phyloP scores from a whole-genome alignment of 202 grass and related monocot species.

The Sporobolus alterniflorus region DNA sequence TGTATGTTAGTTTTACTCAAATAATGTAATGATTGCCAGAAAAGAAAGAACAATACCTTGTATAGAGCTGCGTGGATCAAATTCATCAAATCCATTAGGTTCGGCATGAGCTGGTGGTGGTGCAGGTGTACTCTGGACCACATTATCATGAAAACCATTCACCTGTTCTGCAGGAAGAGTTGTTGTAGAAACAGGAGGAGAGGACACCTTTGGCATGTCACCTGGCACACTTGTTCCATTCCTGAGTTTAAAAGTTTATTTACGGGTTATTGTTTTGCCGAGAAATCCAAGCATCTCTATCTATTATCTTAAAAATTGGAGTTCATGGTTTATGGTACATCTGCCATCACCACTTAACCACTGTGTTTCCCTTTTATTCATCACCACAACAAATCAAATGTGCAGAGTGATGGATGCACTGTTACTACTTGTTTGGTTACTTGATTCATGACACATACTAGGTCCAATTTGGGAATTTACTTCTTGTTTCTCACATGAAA shows the following conservation, averaged over 20 bases:
- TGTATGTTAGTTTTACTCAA: neutral
- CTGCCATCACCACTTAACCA: neutral
- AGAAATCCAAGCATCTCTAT: slow-evolving; percentile 9
- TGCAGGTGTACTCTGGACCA: slow-evolving; percentile 30
- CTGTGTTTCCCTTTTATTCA: neutral
- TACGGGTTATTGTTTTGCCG: slow-evolving; percentile 10
- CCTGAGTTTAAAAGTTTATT: slow-evolving; percentile 55
- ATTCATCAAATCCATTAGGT: slow-evolving; percentile 89
- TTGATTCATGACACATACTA: neutral
- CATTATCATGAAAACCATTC: slow-evolving; percentile 40
- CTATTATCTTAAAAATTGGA: neutral
- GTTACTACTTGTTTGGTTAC: neutral
- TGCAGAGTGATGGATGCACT: neutral
- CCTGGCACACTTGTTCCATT: slow-evolving; percentile 63
- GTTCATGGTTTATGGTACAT: neutral
- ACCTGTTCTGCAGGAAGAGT: slow-evolving; percentile 22
- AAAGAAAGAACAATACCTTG: slow-evolving; percentile 58
- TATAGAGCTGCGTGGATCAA: slow-evolving; percentile 86
- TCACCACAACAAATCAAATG: neutral
- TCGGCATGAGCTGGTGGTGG: slow-evolving; percentile 35
- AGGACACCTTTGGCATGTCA: slow-evolving; percentile 41
- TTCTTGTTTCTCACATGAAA: neutral
- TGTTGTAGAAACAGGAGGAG: slow-evolving; percentile 40
- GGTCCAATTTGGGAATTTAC: neutral
- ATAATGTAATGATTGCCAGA: neutral